Percentiles rank a stretch among this genome's conserved stretches.
These are phyloP conservation scores for Corylus avellana DNA, from an alignment of 306 rosid genomes.

Conservation along the genomic window DNA sequence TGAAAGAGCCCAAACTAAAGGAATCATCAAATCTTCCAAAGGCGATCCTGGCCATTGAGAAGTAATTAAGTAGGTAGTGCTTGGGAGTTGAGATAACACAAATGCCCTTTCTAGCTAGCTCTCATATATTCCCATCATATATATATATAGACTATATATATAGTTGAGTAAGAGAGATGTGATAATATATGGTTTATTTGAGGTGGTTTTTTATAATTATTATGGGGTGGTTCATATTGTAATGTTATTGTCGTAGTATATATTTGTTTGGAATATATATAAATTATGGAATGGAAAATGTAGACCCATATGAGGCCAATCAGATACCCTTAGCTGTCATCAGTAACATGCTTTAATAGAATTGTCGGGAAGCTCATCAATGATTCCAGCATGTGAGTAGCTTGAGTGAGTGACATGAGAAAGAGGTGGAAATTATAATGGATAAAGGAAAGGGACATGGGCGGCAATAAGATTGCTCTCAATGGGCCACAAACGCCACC, in stretches of 20 bases:
- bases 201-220: no score
- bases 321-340: slow-evolving; percentile 42
- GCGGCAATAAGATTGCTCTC: no score
- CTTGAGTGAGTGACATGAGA: slow-evolving; percentile 7
- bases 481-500: no score
- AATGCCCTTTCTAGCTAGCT: no score
- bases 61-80: no score
- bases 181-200: no score
- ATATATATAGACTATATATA: no score
- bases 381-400: slow-evolving; percentile 69
- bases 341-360: slow-evolving; percentile 46
- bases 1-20: slow-evolving; percentile 61
- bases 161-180: no score
- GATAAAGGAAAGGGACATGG: slow-evolving; percentile 20
- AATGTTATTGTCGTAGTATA: background rate
- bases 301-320: background rate
- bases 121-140: no score
- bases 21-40: slow-evolving; percentile 79
- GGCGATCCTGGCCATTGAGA: slow-evolving; percentile 61
- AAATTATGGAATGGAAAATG: background rate
- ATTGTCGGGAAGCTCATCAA: slow-evolving; percentile 76
- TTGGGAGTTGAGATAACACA: no score
- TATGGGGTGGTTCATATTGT: background rate
- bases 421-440: slow-evolving; percentile 33
- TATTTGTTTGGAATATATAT: slow-evolving; percentile 24